A percentile compares a stretch with the other conserved stretches of the same genome.
Evolutionary conservation across 305 asterid species (phyloP).

Genomic region (Solanum hybrid): DNA sequence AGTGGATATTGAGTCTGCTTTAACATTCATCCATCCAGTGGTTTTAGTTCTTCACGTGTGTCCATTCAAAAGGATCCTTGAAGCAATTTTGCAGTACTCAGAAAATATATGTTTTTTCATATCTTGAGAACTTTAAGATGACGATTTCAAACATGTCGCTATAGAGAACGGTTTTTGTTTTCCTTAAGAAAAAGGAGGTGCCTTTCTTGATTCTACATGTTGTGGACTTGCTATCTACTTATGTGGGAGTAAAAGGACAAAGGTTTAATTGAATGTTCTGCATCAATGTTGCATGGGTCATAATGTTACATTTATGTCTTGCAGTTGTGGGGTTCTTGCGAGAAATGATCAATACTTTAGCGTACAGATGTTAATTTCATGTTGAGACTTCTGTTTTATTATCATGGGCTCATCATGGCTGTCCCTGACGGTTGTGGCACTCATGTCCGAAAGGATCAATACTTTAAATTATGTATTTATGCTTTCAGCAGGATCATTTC

Average conservation of each 20-base stretch:
- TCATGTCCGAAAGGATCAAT: not conserved
- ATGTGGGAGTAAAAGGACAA: not conserved
- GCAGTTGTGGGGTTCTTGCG: not conserved
- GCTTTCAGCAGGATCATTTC: not conserved
- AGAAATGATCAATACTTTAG: not conserved
- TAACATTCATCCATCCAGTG: not conserved
- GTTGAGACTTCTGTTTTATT: not conserved
- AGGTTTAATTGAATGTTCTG: not conserved
- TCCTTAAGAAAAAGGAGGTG: not conserved
- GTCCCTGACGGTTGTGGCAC: not conserved
- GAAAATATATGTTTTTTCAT: not conserved
- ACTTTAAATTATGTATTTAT: not conserved
- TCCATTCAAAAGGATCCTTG: not conserved
- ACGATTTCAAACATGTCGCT: not conserved
- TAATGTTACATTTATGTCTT: not conserved
- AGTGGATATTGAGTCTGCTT: not conserved
- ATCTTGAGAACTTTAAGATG: not conserved
- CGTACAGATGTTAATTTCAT: not conserved
- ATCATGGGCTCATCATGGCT: not conserved
- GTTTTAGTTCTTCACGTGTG: not conserved
- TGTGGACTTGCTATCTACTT: not conserved
- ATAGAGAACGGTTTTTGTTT: not conserved
- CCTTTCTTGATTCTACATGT: not conserved
- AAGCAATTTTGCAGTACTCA: not conserved
- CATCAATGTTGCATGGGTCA: not conserved